phyloP scores from a whole-genome alignment of 441 rosid genomes.

The Manihot esculenta region DNA sequence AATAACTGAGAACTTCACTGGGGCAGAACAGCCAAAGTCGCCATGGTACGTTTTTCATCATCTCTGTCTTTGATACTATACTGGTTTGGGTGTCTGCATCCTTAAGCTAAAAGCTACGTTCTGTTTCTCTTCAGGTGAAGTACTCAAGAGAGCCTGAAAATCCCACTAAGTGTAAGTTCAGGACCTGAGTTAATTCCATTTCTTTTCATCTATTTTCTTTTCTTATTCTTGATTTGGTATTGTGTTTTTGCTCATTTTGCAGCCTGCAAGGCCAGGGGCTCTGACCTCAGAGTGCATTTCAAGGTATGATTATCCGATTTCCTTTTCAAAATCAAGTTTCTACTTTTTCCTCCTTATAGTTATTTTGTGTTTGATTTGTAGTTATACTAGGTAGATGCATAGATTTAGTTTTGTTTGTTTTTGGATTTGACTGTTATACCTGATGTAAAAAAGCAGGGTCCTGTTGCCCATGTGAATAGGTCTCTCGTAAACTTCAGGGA shows the following conservation, averaged over 20 bases:
- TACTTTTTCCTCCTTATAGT: background rate
- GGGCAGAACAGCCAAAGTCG: slow-evolving; percentile 24
- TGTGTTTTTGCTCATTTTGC: slow-evolving; percentile 13
- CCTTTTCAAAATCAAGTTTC: background rate
- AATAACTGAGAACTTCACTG: slow-evolving; percentile 1
- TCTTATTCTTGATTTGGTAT: background rate
- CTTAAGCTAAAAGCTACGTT: background rate
- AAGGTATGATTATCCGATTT: slow-evolving; percentile 40
- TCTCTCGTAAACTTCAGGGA: slow-evolving; percentile 72
- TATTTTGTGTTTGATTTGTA: background rate
- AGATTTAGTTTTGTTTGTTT: background rate
- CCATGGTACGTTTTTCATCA: slow-evolving; percentile 34
- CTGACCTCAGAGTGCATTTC: slow-evolving; percentile 73
- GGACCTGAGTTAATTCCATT: background rate
- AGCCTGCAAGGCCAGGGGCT: slow-evolving; percentile 80
- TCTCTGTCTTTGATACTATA: background rate
- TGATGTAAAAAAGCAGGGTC: slow-evolving; percentile 69
- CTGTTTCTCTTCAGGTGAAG: slow-evolving; percentile 55
- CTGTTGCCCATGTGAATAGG: slow-evolving; percentile 44
- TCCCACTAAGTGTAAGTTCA: slow-evolving; percentile 58
- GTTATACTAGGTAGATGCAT: background rate
- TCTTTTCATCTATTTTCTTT: background rate
- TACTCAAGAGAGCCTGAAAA: slow-evolving; percentile 76
- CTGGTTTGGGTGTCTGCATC: background rate
- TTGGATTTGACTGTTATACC: slow-evolving; percentile 20